Evolutionary conservation across 371 early-diverging fungal species (phyloP), one percentile per base, ranked within the genome.

Genomic region (Apophysomyces variabilis): DNA sequence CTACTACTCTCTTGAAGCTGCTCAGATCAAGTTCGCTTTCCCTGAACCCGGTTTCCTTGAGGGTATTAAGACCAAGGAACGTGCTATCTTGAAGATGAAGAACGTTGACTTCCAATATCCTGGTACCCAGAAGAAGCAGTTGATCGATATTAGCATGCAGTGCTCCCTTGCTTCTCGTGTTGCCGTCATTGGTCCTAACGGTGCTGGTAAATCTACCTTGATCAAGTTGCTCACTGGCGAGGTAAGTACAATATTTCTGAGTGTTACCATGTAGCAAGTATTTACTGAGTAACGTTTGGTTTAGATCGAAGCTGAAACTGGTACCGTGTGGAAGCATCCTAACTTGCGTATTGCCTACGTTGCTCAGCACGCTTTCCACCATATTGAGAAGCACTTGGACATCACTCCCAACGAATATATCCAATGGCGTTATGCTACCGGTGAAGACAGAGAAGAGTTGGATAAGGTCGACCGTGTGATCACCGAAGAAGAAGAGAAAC

Each of bases 301-400:
- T 5, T 45, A 45, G 46, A 79, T 89, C 21, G 85, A 86, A 45
- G 84, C 92, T 54, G 72, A 86, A 56, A 67, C 72, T 38, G 85
- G 92, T 77, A 81, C 89, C 61, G 89, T 93, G 61, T 87, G 85
- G 85, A 90, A 89, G 83, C 92, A 92, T 71, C 91, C 91, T 38
- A 90, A 89, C 76, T 80, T 92, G 66, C 91, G 94, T 67, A 87
- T 92, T 71, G 93, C 90, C 36, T 95, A 94, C 71, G 93, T 95
- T 61, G 92, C 95, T 36, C 95, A 96, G 79, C 93, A 95, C 64
- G 92, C 92, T 60, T 92, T 94, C 89, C 91, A 93, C 72, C 92
- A 94, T 69, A 78, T 94, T 72, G 92, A 93, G 64, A 87, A 89
- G 74, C 94, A 94, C 66, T 73, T 91, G 74, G 92, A 92, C 64